phyloP scores from a whole-genome alignment of 108 stramenopile species.

The Ochromonas danica region DNA sequence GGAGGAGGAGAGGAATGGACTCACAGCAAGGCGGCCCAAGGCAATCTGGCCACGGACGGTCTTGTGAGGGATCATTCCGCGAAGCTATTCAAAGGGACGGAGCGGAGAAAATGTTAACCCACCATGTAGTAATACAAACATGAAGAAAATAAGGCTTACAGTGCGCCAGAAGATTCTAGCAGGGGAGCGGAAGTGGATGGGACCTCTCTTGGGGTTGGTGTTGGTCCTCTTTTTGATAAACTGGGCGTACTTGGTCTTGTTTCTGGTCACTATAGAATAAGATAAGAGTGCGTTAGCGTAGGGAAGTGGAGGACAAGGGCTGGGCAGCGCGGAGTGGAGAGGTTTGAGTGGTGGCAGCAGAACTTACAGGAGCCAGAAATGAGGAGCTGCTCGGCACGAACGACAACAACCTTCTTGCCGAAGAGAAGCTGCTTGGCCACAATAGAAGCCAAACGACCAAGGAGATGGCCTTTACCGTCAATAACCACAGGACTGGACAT shows the following conservation, averaged over 20 bases:
- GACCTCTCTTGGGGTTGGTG: slow-evolving; percentile 94
- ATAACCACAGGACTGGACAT: slow-evolving; percentile 60
- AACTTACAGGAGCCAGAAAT: slow-evolving; percentile 81
- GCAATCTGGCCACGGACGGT: slow-evolving; percentile 89
- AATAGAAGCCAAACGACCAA: slow-evolving; percentile 93
- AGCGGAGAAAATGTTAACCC: neutral
- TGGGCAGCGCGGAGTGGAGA: neutral
- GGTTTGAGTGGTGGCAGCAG: neutral
- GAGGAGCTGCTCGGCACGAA: slow-evolving; percentile 92
- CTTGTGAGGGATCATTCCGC: slow-evolving; percentile 99
- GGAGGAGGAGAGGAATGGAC: neutral
- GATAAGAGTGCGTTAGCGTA: slow-evolving; percentile 33
- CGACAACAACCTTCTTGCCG: slow-evolving; percentile 94
- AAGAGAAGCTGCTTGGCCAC: slow-evolving; percentile 98
- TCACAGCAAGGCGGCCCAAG: slow-evolving; percentile 71
- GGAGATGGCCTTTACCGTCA: slow-evolving; percentile 97
- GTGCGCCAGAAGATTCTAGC: slow-evolving; percentile 96
- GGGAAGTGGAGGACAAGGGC: slow-evolving; percentile 5
- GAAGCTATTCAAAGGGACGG: slow-evolving; percentile 50
- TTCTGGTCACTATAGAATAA: slow-evolving; percentile 67
- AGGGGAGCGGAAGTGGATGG: slow-evolving; percentile 95
- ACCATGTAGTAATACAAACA: neutral
- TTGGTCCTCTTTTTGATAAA: slow-evolving; percentile 94
- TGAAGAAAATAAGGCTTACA: slow-evolving; percentile 25
- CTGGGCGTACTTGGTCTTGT: slow-evolving; percentile 93